Evolutionary conservation across 208 protist genomes (phyloP).

Genomic region (Wallacemonas sp.): DNA sequence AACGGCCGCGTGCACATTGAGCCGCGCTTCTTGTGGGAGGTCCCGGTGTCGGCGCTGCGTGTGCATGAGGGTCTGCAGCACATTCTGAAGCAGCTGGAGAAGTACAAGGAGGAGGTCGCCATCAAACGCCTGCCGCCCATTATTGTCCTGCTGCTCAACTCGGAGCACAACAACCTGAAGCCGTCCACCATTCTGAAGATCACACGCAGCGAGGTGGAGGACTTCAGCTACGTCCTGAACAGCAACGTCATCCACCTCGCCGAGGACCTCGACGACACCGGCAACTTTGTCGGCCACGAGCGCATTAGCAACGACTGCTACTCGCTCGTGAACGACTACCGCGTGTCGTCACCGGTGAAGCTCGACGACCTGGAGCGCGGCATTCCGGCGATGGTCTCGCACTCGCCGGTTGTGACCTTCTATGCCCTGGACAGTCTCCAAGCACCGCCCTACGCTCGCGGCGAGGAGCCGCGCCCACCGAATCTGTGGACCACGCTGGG

Average conservation of each 20-base stretch:
- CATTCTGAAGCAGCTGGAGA: constrained; percentile 86
- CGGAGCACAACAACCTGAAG: constrained; percentile 86
- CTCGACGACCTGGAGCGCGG: constrained; percentile 68
- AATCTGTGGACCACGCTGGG: constrained; percentile 82
- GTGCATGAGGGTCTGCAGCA: constrained; percentile 91
- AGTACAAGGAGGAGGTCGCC: constrained; percentile 72
- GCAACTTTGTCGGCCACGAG: constrained; percentile 90
- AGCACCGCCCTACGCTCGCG: constrained; percentile 55
- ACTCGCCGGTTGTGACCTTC: constrained; percentile 82
- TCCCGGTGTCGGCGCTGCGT: constrained; percentile 85
- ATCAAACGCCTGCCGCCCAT: constrained; percentile 88
- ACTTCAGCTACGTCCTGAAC: constrained; percentile 88
- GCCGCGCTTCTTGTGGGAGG: constrained; percentile 89
- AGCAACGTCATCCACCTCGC: constrained; percentile 89
- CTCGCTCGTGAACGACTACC: constrained; percentile 87
- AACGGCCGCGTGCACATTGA: constrained; percentile 74
- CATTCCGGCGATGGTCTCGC: constrained; percentile 74
- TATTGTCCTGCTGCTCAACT: constrained; percentile 89
- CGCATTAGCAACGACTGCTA: constrained; percentile 84
- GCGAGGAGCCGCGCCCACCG: constrained; percentile 70
- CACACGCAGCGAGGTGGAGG: constrained; percentile 73
- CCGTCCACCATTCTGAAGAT: constrained; percentile 84
- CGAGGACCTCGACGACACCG: constrained; percentile 83
- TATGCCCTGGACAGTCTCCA: constrained; percentile 80
- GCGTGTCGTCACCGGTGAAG: constrained; percentile 75